A percentile compares a stretch with the other conserved stretches of the same genome.
phyloP scores from a whole-genome alignment of 345 rosid genomes.

The Sisymbrium irio region DNA sequence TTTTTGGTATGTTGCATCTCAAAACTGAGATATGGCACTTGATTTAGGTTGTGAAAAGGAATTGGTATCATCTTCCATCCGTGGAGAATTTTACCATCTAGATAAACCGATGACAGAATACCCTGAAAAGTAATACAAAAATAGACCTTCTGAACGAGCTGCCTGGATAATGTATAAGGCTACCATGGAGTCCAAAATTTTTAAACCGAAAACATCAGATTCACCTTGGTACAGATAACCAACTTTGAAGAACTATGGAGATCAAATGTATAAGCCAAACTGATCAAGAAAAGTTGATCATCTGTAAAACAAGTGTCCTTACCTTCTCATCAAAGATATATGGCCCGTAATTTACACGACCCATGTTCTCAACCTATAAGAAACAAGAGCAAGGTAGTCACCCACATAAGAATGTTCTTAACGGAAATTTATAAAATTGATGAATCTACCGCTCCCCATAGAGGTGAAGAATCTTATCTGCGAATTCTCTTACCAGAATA shows the following conservation, averaged over 20 bases:
- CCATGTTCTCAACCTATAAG: conserved; percentile 92
- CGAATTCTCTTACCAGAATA: conserved; percentile 54
- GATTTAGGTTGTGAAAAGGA: conserved; percentile 74
- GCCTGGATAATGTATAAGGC: background rate
- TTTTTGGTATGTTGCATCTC: conserved; percentile 34
- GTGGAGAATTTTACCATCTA: conserved; percentile 53
- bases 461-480: background rate
- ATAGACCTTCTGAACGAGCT: background rate
- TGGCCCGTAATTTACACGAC: conserved; percentile 79
- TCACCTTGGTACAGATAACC: background rate
- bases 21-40: conserved; percentile 41
- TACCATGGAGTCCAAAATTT: background rate
- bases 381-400: background rate
- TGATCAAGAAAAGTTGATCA: background rate
- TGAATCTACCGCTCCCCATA: background rate
- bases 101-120: conserved; percentile 68
- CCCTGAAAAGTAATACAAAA: conserved; percentile 45
- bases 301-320: conserved; percentile 2
- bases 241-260: background rate
- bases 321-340: conserved; percentile 86
- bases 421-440: background rate
- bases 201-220: background rate
- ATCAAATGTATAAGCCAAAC: background rate
- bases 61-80: conserved; percentile 81
- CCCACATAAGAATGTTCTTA: background rate